Evolutionary conservation across 2,329 filamentous ascomycete genomes (phyloP).

Genomic region (Fusarium haematococcum): DNA sequence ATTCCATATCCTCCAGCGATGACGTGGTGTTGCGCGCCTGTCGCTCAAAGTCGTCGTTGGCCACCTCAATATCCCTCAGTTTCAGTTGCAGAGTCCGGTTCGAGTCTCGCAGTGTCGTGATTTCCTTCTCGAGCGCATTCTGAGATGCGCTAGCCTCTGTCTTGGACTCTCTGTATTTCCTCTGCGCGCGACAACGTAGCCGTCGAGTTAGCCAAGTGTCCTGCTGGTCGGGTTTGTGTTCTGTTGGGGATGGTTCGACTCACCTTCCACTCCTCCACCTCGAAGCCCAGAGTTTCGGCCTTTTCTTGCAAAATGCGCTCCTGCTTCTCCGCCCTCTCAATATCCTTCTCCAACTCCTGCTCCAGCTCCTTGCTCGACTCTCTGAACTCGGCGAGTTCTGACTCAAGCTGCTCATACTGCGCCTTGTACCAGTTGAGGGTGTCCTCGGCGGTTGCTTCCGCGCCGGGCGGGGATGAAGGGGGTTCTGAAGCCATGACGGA

Average conservation of each 20-base stretch:
- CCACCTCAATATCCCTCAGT: slow-evolving; percentile 94
- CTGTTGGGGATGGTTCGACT: slow-evolving; percentile 43
- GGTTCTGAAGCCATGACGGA: slow-evolving; percentile 64
- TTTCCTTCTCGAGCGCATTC: slow-evolving; percentile 91
- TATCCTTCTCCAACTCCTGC: slow-evolving; percentile 93
- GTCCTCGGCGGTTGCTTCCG: slow-evolving; percentile 71
- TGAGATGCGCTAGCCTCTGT: slow-evolving; percentile 87
- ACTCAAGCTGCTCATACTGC: slow-evolving; percentile 93
- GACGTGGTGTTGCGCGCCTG: slow-evolving; percentile 96
- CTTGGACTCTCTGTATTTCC: slow-evolving; percentile 97
- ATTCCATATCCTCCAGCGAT: slow-evolving; percentile 95
- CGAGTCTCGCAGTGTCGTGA: slow-evolving; percentile 87
- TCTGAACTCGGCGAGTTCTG: slow-evolving; percentile 93
- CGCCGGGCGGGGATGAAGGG: slow-evolving; percentile 71
- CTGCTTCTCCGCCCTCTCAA: slow-evolving; percentile 94
- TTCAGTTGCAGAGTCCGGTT: slow-evolving; percentile 85
- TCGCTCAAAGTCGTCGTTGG: slow-evolving; percentile 97
- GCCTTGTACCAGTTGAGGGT: slow-evolving; percentile 94
- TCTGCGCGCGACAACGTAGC: slow-evolving; percentile 61
- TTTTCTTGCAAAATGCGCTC: slow-evolving; percentile 89
- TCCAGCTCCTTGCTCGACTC: slow-evolving; percentile 94
- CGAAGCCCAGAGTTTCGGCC: slow-evolving; percentile 84
- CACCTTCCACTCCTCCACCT: slow-evolving; percentile 99
- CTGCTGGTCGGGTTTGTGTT: background rate
- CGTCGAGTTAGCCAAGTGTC: slow-evolving; percentile 17